phyloP scores from a whole-genome alignment of 2,329 filamentous ascomycete species.

The Ampelomyces quisqualis region DNA sequence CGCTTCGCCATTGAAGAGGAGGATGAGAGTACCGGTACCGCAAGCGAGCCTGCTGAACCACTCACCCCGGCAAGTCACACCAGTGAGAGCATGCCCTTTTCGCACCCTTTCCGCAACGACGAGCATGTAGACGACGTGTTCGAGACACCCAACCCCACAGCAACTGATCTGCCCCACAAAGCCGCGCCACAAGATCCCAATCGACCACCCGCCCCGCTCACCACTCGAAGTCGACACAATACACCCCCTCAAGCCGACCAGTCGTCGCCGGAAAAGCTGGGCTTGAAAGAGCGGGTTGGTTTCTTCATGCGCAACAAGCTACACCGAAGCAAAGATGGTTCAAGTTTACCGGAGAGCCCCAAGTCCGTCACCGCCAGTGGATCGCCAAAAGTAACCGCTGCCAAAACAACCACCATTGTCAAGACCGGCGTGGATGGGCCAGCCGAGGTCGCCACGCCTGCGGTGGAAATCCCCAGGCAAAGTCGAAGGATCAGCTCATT shows the following conservation, averaged over 20 bases:
- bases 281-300: slow-evolving; percentile 35
- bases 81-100: slow-evolving; percentile 33
- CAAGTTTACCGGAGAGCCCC: slow-evolving; percentile 4
- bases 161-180: slow-evolving; percentile 20
- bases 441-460: slow-evolving; percentile 23
- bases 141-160: no score
- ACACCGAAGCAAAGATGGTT: slow-evolving; percentile 12
- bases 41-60: slow-evolving; percentile 43
- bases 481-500: slow-evolving; percentile 40
- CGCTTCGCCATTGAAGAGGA: slow-evolving; percentile 41
- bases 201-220: background rate
- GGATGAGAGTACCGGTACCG: slow-evolving; percentile 43
- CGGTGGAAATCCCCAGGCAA: slow-evolving; percentile 27
- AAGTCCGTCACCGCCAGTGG: slow-evolving; percentile 1
- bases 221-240: background rate
- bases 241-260: slow-evolving; percentile 8
- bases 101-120: slow-evolving; percentile 34
- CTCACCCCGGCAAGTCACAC: slow-evolving; percentile 42
- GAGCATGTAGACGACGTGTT: slow-evolving; percentile 21
- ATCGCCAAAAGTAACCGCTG: slow-evolving; percentile 7
- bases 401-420: slow-evolving; percentile 24
- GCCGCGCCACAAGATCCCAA: slow-evolving; percentile 3
- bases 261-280: slow-evolving; percentile 27
- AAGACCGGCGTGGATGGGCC: slow-evolving; percentile 35
- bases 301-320: slow-evolving; percentile 37